Conservation (phyloP, 441 rosid species). For the Syzygium malaccense region DNA sequence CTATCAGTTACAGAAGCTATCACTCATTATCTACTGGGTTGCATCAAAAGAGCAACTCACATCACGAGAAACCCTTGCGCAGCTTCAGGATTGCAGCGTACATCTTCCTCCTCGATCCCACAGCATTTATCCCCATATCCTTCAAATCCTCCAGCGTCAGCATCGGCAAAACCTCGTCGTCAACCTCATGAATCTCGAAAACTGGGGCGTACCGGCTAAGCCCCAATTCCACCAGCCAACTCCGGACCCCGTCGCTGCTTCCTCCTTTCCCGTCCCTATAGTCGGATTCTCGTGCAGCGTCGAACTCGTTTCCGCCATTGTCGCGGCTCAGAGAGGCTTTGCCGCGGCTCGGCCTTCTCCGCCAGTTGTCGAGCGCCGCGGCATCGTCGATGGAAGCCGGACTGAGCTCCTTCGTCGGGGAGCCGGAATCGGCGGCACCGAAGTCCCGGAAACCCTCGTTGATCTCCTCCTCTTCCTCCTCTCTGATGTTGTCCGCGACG, state of each 20-base stretch:
- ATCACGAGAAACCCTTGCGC: slow-evolving; percentile 72
- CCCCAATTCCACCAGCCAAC: slow-evolving; percentile 80
- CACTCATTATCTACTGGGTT: background rate
- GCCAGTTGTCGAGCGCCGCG: slow-evolving; percentile 26
- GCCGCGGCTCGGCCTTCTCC: slow-evolving; percentile 21
- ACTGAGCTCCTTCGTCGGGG: slow-evolving; percentile 53
- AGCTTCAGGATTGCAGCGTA: slow-evolving; percentile 83
- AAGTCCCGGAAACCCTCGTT: slow-evolving; percentile 30
- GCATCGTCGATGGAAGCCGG: slow-evolving; percentile 51
- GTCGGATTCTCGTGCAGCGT: background rate
- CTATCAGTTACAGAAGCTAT: background rate
- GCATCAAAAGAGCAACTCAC: background rate
- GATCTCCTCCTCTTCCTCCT: slow-evolving; percentile 31
- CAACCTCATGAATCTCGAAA: slow-evolving; percentile 94
- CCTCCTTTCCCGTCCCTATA: background rate
- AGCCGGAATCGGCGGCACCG: slow-evolving; percentile 41
- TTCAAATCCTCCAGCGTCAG: slow-evolving; percentile 94
- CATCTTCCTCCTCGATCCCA: slow-evolving; percentile 96
- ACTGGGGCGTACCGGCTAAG: slow-evolving; percentile 82
- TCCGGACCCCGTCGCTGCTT: slow-evolving; percentile 54
- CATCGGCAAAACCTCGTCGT: slow-evolving; percentile 87
- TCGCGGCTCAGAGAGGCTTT: slow-evolving; percentile 22
- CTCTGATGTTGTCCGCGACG: slow-evolving; percentile 34
- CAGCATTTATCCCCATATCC: slow-evolving; percentile 96
- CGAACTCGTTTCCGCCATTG: slow-evolving; percentile 1